A percentile compares a stretch with the other conserved stretches of the same genome.
These are phyloP conservation scores for Globisporangium echinulatum DNA, from an alignment of 352 stramenopile species.

Conservation along the genomic window DNA sequence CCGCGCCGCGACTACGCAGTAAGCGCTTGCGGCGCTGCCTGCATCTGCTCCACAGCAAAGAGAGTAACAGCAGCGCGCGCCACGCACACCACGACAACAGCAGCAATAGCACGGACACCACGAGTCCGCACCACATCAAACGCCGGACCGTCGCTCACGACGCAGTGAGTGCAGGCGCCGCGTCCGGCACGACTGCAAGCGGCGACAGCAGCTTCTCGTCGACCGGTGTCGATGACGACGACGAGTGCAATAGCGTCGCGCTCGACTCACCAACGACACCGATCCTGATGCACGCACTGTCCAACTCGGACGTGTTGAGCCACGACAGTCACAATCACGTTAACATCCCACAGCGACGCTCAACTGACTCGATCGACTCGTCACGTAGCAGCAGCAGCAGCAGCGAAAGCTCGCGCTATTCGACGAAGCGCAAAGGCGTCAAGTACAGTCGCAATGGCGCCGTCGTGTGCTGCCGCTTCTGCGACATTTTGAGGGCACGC, in stretches of 20 bases:
- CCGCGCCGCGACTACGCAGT: background rate
- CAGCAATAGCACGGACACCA: background rate
- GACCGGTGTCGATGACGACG: slow-evolving; percentile 5
- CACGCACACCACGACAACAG: background rate
- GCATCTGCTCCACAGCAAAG: background rate
- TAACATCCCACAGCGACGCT: slow-evolving; percentile 9
- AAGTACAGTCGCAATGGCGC: slow-evolving; percentile 53
- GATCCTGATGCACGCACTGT: slow-evolving; percentile 29
- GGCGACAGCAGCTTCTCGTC: slow-evolving; percentile 16
- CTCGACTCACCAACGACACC: slow-evolving; percentile 6
- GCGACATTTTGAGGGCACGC: slow-evolving; percentile 62
- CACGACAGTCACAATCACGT: slow-evolving; percentile 11
- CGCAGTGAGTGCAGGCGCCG: background rate
- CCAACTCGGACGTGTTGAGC: slow-evolving; percentile 35
- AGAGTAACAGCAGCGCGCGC: background rate
- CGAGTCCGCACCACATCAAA: background rate
- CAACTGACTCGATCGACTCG: slow-evolving; percentile 13
- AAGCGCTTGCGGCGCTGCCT: background rate
- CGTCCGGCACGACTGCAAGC: slow-evolving; percentile 2
- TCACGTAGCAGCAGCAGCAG: slow-evolving; percentile 15
- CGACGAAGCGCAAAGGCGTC: slow-evolving; percentile 66
- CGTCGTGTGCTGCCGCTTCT: slow-evolving; percentile 78
- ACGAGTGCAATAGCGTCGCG: slow-evolving; percentile 5
- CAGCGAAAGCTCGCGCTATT: slow-evolving; percentile 28
- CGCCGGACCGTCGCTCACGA: background rate